These are phyloP conservation scores for Geotrichum aggregatum DNA, from an alignment of 1,139 yeast genomes.

Conservation along the genomic window DNA sequence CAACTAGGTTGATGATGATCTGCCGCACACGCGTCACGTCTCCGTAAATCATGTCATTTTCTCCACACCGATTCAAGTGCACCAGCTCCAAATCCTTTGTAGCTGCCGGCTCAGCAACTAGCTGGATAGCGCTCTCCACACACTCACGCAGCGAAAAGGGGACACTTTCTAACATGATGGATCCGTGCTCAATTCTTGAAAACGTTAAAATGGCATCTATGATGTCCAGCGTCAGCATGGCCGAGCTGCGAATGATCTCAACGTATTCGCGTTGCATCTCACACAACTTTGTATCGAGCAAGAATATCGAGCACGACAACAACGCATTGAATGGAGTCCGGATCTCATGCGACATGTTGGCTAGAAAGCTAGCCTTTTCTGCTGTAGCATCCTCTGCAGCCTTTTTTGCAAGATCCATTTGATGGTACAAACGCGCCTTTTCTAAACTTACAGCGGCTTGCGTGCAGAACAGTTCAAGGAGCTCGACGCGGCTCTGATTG, in stretches of 20 bases:
- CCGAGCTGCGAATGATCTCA: slow-evolving; percentile 51
- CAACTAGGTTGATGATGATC: slow-evolving; percentile 51
- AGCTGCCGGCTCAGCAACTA: slow-evolving; percentile 52
- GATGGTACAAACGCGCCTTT: slow-evolving; percentile 47
- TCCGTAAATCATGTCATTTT: slow-evolving; percentile 46
- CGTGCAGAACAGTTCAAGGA: slow-evolving; percentile 47
- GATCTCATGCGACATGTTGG: slow-evolving; percentile 54
- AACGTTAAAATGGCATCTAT: slow-evolving; percentile 57
- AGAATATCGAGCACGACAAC: slow-evolving; percentile 52
- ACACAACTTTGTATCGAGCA: slow-evolving; percentile 48
- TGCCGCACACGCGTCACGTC: slow-evolving; percentile 54
- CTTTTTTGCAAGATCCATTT: slow-evolving; percentile 51
- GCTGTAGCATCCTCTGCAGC: slow-evolving; percentile 60
- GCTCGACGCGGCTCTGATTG: slow-evolving; percentile 41
- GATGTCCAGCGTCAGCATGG: slow-evolving; percentile 51
- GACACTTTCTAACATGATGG: slow-evolving; percentile 45
- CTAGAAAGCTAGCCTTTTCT: slow-evolving; percentile 54
- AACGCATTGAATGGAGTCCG: slow-evolving; percentile 57
- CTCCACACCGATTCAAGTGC: slow-evolving; percentile 46
- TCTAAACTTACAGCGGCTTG: slow-evolving; percentile 55
- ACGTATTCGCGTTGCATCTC: slow-evolving; percentile 52
- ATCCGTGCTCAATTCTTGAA: slow-evolving; percentile 56
- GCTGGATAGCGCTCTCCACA: slow-evolving; percentile 51
- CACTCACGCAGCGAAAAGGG: slow-evolving; percentile 52
- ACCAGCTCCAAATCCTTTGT: slow-evolving; percentile 48